phyloP scores from a whole-genome alignment of 106 monocot species.

The Dendrobium huoshanense region DNA sequence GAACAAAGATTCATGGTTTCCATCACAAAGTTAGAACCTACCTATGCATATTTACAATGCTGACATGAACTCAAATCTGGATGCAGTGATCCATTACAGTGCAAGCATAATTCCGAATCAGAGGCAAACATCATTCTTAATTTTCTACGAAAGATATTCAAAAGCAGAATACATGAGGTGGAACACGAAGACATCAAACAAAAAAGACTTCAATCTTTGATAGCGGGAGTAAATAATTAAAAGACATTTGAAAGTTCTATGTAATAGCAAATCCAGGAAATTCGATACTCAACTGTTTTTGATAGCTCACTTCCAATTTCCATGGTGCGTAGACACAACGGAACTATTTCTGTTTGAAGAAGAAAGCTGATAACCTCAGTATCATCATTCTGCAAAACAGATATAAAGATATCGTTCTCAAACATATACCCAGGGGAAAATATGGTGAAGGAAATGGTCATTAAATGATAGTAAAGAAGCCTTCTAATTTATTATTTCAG shows the following conservation, averaged over 20 bases:
- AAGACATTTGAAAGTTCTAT: background rate
- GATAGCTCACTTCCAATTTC: slow-evolving; percentile 73
- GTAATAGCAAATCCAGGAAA: background rate
- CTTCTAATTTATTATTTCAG: too few species aligned
- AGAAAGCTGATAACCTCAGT: slow-evolving; percentile 61
- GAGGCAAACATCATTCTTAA: too few species aligned
- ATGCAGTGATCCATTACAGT: background rate
- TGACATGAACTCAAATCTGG: background rate
- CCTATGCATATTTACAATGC: background rate
- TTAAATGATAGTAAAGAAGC: too few species aligned
- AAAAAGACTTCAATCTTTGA: too few species aligned
- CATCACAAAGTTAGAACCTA: background rate
- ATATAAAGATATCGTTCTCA: background rate
- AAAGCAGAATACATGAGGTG: too few species aligned
- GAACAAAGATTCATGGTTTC: background rate
- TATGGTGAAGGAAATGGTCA: background rate
- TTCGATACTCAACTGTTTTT: slow-evolving; percentile 46
- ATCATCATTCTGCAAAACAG: slow-evolving; percentile 60
- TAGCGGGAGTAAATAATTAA: background rate
- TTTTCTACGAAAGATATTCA: too few species aligned
- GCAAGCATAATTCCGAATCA: background rate
- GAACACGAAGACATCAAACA: too few species aligned
- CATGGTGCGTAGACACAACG: slow-evolving; percentile 75
- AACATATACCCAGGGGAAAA: background rate
- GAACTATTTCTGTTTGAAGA: slow-evolving; percentile 76